Base-by-base conservation (phyloP, 1,139 yeast species). In the Geotrichum carabidarum region DNA sequence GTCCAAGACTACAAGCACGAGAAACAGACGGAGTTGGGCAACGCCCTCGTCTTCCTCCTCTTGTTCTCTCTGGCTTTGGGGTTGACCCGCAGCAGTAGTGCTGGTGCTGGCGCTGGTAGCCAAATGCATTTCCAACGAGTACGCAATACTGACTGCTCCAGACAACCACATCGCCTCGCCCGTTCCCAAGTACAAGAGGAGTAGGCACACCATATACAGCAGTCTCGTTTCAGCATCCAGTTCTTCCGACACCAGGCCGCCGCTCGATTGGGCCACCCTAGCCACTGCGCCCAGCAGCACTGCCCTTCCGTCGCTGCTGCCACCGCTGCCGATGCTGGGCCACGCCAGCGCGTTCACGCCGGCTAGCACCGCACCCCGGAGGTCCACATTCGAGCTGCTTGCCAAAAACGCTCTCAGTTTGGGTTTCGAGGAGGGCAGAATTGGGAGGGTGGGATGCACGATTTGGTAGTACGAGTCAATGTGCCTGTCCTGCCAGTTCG, bases 361-460 rank as follows among this genome's bases (percentile, higher is more conserved):
- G 31, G 58, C 48, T 42, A 60, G 56, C 51, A 61, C 55, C 53
- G 65, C 65, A 47, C 56, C 57, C 53, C 65, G 59, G 50, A 57
- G 62, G n/a, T 59, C 57, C 34, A 59, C 50, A 56, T 55, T 48
- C 11, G 65, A 58, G 38, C 70, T 65, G 22, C 59, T 60, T 35
- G 59, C 62, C 43, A 73, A 59, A 46, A 70, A 60, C 9, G 62
- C 59, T 32, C 67, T 60, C 30, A 72, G 64, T 46, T 66, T 66
- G 11, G 64, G 62, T 31, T 65, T 63, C 36, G 68, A 63, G 36
- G 70, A 68, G 3, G 74, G 74, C 42, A 74, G 64, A 22, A 74
- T 57, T 5, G 77, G 77, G 52, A 73, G 61, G 11, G 69, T 62
- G 8, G 74, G 73, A 57, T 74, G 77, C 53, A 72, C 65, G 41